Conservation (phyloP, 1,139 yeast genomes). For the Suhomyces panamericanus region DNA sequence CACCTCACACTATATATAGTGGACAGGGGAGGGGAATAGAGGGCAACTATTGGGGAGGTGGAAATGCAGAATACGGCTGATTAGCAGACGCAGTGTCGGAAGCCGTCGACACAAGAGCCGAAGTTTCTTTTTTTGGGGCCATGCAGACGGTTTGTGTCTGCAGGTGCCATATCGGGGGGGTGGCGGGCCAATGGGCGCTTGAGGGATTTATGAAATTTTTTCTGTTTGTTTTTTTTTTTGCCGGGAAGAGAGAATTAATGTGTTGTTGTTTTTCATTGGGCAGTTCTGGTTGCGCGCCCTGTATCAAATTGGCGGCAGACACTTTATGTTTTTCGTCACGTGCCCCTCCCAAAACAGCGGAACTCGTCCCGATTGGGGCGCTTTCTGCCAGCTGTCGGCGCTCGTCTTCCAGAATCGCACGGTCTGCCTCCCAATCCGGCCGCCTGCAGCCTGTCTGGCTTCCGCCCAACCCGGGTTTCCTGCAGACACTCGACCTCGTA, state of each 20-base stretch:
- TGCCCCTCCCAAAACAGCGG: neutral
- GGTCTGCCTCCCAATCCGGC: neutral
- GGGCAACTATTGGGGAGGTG: constrained; percentile 1
- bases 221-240: constrained; percentile 5
- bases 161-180: constrained; percentile 5
- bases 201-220: constrained; percentile 10
- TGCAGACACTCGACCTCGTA: neutral
- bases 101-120: constrained; percentile 1
- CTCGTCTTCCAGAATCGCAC: constrained; percentile 6
- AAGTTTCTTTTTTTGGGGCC: constrained; percentile 4
- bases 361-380: constrained; percentile 1
- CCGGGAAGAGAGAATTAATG: constrained; percentile 1
- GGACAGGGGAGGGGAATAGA: constrained; percentile 3
- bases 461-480: neutral
- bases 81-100: constrained; percentile 7
- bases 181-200: constrained; percentile 6
- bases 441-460: neutral
- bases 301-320: neutral
- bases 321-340: neutral
- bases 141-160: constrained; percentile 3
- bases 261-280: constrained; percentile 4
- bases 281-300: constrained; percentile 4
- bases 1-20: constrained; percentile 6
- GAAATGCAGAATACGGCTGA: constrained; percentile 11
- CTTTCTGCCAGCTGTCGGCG: constrained; percentile 4